Evolutionary conservation across 768 basidiomycete species (phyloP), one percentile per base, ranked within the genome.

Genomic region (Cystofilobasidium ferigula): DNA sequence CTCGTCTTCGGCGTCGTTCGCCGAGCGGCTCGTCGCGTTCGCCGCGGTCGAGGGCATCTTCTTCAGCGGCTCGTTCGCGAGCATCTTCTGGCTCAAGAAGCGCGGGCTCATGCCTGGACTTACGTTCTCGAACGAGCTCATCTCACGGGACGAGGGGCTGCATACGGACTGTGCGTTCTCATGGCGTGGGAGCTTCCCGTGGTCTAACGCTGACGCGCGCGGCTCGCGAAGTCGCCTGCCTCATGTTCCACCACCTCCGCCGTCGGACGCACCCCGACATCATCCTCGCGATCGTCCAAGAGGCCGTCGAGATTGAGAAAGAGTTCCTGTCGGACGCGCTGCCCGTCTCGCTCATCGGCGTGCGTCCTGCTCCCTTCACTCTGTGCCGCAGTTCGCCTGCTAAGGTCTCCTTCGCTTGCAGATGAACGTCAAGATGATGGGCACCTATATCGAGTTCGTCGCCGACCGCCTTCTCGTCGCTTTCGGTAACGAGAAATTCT

Each of bases 61-160:
- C 80, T 97, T 98, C 77, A 93, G 89, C 0, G 91, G 76, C 40
- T 88, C 87, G 2, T 93, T 93, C 70, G 89, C 93, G 0, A 83
- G 88, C 47, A 91, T 97, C 70, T 95, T 95, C 77, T 95, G 92
- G 92, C 73, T 97, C 68, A 95, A 95, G 83, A 95, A 95, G 78
- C 84, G 93, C 8, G 93, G 93, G 10, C 80, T 97, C 22, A 91
- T 95, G 91, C 89, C 92, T 28, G 93, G 93, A 24, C 79, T 97
- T 32, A 92, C 93, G 0, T 94, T 92, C 76, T 93, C 91, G 18
- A 95, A 97, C 74, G 93, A 95, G 75, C 84, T 95, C 71, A 97
- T 97, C 77, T 88, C 86, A 63, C 84, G 93, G 18, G 93, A 95
- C 70, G 93, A 95, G 77, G 93, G 91, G 56, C 85, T 95, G 79